Percentiles rank a stretch among this genome's conserved stretches.
Evolutionary conservation across 2,329 filamentous ascomycete genomes (phyloP).

Genomic region (Emergomyces pasteurianus): DNA sequence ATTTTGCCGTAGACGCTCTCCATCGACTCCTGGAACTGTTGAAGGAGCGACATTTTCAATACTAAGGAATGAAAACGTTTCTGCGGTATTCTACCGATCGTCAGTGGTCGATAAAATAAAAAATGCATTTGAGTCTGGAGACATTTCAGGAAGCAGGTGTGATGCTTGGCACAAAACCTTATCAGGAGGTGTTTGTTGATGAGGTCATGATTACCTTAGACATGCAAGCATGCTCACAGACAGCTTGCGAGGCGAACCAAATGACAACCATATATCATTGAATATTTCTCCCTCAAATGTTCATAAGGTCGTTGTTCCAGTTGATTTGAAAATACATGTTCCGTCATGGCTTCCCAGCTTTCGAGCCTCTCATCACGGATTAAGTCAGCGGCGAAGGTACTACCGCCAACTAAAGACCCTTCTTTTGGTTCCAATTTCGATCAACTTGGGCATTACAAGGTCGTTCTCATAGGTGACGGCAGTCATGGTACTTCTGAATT

Average conservation of each 20-base stretch:
- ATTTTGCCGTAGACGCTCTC: constrained; percentile 31
- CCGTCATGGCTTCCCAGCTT: constrained; percentile 16
- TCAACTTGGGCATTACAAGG: constrained; percentile 25
- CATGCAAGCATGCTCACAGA: neutral
- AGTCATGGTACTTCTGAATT: constrained; percentile 46
- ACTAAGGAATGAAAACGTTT: neutral
- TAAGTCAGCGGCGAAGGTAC: constrained; percentile 23
- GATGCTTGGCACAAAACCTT: neutral
- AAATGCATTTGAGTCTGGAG: neutral
- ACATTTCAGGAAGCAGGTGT: neutral
- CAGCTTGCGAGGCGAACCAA: neutral
- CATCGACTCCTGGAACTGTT: constrained; percentile 16
- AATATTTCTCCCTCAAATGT: neutral
- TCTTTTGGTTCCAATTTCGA: constrained; percentile 33
- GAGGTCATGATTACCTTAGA: neutral
- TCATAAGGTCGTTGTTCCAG: neutral
- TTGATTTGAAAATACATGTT: neutral
- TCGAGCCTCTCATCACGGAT: constrained; percentile 25
- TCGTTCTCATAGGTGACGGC: constrained; percentile 36
- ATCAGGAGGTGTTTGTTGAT: neutral
- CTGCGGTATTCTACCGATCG: neutral
- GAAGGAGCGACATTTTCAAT: constrained; percentile 6
- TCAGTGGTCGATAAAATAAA: neutral
- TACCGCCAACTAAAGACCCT: constrained; percentile 24
- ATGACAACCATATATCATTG: too few relatives aligned